Conservation (phyloP, 169 alveolate genomes). For the Eimeria praecox region DNA sequence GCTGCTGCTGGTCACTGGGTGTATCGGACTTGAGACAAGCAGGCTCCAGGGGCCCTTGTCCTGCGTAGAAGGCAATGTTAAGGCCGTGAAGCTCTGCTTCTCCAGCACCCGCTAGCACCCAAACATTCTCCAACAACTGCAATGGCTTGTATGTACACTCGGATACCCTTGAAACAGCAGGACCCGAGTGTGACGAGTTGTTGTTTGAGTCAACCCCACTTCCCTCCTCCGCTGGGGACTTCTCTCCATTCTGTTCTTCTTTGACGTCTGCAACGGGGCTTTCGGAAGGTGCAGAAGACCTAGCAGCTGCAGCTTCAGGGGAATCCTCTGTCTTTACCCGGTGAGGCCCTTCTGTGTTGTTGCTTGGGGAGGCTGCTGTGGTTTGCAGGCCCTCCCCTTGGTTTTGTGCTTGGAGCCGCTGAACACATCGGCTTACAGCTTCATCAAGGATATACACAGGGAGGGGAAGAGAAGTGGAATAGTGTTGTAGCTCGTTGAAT, state of each 20-base stretch:
- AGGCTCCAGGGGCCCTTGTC: not conserved
- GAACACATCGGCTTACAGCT: not conserved
- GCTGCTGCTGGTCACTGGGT: not conserved
- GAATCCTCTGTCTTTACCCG: not conserved
- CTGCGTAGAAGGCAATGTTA: constrained; percentile 26
- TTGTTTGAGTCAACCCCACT: not conserved
- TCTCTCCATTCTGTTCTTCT: not conserved
- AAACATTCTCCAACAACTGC: constrained; percentile 37
- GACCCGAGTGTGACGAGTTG: not conserved
- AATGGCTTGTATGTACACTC: constrained; percentile 32
- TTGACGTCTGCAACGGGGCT: not conserved
- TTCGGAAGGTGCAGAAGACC: constrained; percentile 18
- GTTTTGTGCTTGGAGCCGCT: not conserved
- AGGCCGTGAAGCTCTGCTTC: constrained; percentile 47
- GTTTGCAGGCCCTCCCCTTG: not conserved
- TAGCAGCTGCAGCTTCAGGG: not conserved
- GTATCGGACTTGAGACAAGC: not conserved
- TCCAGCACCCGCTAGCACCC: constrained; percentile 17
- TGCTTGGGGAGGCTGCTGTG: not conserved
- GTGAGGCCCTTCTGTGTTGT: not conserved
- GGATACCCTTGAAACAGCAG: not conserved
- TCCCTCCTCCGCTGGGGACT: not conserved
- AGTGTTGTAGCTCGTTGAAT: constrained; percentile 1
- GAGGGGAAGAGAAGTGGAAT: not conserved
- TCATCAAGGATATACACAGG: constrained; percentile 23